These are phyloP conservation scores for Bonia amplexicaulis DNA, from an alignment of 176 grass and related monocot species.

Conservation along the genomic window DNA sequence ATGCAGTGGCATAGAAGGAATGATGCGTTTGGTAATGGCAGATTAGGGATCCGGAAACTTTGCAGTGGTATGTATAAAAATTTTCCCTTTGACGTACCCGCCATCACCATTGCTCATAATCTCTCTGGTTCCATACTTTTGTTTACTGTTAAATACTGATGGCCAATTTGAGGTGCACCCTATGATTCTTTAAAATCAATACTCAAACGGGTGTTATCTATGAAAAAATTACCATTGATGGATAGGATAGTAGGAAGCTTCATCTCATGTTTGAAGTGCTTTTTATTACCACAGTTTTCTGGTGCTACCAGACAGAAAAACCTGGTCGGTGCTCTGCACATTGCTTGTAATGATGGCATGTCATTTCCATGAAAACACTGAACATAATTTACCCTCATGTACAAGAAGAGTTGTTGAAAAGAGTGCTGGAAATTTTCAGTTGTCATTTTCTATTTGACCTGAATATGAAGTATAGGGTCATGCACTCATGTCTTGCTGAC, in stretches of 20 bases:
- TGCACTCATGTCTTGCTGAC: background rate
- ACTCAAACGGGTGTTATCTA: background rate
- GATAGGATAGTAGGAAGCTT: background rate
- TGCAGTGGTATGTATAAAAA: too few relatives aligned
- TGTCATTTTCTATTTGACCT: background rate
- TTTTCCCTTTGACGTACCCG: too few relatives aligned
- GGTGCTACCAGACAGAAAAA: background rate
- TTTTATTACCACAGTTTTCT: background rate
- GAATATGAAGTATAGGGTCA: background rate
- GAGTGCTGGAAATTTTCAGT: background rate
- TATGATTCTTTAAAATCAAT: background rate
- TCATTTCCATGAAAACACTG: background rate
- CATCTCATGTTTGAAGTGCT: background rate
- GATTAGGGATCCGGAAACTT: too few relatives aligned
- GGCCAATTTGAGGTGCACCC: background rate
- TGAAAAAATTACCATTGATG: background rate
- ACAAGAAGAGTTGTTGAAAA: background rate
- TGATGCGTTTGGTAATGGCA: too few relatives aligned
- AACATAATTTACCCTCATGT: background rate
- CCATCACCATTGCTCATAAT: background rate
- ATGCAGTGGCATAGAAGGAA: too few relatives aligned
- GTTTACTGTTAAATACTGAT: background rate
- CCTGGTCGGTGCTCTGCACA: background rate
- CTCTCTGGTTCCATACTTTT: background rate
- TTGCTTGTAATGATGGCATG: background rate